A percentile compares a stretch with the other conserved stretches of the same genome.
Conservation (phyloP, 2,329 filamentous ascomycete genomes). For the Xylaria polymorpha region DNA sequence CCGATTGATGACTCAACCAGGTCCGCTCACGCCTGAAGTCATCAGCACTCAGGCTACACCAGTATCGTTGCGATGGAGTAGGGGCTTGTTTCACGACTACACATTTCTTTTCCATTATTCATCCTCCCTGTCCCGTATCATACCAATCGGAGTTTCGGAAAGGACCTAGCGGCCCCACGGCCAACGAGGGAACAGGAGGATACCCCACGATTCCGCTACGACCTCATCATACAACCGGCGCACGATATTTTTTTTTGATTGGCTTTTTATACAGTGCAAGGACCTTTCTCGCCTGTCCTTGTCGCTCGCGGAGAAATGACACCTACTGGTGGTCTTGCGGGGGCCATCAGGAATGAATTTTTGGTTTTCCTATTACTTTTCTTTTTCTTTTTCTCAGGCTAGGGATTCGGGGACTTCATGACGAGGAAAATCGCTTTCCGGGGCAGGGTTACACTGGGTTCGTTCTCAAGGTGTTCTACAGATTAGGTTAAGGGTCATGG, state of each 20-base stretch:
- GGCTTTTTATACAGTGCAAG: conserved; percentile 24
- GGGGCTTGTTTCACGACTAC: conserved; percentile 20
- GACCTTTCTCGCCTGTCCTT: conserved; percentile 15
- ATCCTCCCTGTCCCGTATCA: conserved; percentile 43
- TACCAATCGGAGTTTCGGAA: conserved; percentile 49
- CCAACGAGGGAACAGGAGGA: conserved; percentile 34
- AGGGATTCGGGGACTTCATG: conserved; percentile 16
- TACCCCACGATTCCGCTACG: conserved; percentile 35
- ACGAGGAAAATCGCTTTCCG: conserved; percentile 17
- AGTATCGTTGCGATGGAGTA: conserved; percentile 7
- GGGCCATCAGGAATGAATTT: background rate
- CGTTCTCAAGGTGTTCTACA: conserved; percentile 16
- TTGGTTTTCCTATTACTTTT: conserved; percentile 2
- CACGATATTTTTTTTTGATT: conserved; percentile 30
- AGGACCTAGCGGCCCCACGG: conserved; percentile 47
- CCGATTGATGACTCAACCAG: conserved; percentile 23
- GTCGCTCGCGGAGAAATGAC: conserved; percentile 17
- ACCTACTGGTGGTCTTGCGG: conserved; percentile 19
- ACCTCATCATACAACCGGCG: conserved; percentile 40
- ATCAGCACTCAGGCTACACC: background rate
- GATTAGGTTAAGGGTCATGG: conserved; percentile 18
- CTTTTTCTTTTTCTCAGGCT: conserved; percentile 16
- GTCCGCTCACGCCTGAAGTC: conserved; percentile 14
- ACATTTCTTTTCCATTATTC: conserved; percentile 10
- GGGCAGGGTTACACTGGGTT: conserved; percentile 23